A percentile compares a stretch with the other conserved stretches of the same genome.
Conservation (phyloP, 495 filamentous ascomycete genomes). For the Daldinia loculata region DNA sequence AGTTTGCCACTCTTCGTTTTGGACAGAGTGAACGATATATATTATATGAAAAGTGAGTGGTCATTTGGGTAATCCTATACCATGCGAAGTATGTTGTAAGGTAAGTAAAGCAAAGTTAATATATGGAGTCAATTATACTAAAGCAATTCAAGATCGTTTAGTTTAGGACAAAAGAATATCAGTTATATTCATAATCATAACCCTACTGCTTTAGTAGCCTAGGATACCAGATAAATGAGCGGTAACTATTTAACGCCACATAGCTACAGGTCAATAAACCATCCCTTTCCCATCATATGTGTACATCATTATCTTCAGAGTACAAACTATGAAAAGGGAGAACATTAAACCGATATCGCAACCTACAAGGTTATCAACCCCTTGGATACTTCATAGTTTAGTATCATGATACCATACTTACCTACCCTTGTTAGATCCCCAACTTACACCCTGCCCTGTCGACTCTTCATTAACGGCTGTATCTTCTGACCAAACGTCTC, state of each 20-base stretch:
- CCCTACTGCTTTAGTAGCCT: neutral
- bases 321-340: neutral
- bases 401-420: too few relatives aligned
- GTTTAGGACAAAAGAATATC: neutral
- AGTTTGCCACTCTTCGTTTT: neutral
- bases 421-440: too few relatives aligned
- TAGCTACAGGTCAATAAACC: too few relatives aligned
- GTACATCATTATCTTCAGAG: neutral
- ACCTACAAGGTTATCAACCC: too few relatives aligned
- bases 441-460: conserved; percentile 30
- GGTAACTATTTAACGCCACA: neutral
- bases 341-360: neutral
- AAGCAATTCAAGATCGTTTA: neutral
- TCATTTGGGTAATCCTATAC: neutral
- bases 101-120: neutral
- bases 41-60: too few relatives aligned
- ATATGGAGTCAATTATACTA: neutral
- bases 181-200: neutral
- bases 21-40: neutral
- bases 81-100: neutral
- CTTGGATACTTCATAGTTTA: too few relatives aligned
- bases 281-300: too few relatives aligned
- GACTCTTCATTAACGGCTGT: conserved; percentile 45
- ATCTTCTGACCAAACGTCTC: conserved; percentile 47
- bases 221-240: neutral